Percentiles rank a stretch among this genome's conserved stretches.
Conservation (phyloP, 2,329 filamentous ascomycete genomes). For the Fusarium chuoi region DNA sequence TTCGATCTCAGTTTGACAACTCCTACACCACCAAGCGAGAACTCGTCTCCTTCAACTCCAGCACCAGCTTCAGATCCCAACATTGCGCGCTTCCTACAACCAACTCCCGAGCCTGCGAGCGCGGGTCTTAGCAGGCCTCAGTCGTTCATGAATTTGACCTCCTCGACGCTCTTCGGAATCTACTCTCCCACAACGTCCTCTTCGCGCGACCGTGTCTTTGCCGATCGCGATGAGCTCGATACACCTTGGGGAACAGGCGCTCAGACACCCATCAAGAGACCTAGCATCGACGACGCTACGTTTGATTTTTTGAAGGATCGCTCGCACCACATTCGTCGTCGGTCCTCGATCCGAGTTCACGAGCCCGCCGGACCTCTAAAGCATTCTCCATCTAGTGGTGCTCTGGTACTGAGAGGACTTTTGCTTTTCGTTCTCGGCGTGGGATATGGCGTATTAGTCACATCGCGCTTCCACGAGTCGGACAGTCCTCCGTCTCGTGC, state of each 20-base stretch:
- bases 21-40: constrained; percentile 56
- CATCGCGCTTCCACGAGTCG: constrained; percentile 73
- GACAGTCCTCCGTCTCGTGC: constrained; percentile 71
- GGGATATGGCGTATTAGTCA: constrained; percentile 83
- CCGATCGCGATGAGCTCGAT: constrained; percentile 62
- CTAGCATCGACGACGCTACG: constrained; percentile 56
- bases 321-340: constrained; percentile 48
- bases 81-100: constrained; percentile 52
- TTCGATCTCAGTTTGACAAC: constrained; percentile 69
- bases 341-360: constrained; percentile 48
- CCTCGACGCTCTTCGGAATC: constrained; percentile 90
- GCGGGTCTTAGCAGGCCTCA: constrained; percentile 71
- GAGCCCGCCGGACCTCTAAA: constrained; percentile 42
- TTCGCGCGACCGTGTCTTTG: constrained; percentile 57
- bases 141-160: constrained; percentile 86
- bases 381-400: constrained; percentile 51
- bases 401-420: constrained; percentile 65
- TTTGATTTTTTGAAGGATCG: constrained; percentile 57
- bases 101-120: constrained; percentile 49
- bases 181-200: constrained; percentile 77
- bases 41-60: constrained; percentile 35
- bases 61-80: constrained; percentile 43
- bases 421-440: constrained; percentile 83
- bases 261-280: constrained; percentile 69
- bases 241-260: constrained; percentile 85